Evolutionary conservation across 495 filamentous ascomycete genomes (phyloP).

Genomic region (Penicillium ucsense): DNA sequence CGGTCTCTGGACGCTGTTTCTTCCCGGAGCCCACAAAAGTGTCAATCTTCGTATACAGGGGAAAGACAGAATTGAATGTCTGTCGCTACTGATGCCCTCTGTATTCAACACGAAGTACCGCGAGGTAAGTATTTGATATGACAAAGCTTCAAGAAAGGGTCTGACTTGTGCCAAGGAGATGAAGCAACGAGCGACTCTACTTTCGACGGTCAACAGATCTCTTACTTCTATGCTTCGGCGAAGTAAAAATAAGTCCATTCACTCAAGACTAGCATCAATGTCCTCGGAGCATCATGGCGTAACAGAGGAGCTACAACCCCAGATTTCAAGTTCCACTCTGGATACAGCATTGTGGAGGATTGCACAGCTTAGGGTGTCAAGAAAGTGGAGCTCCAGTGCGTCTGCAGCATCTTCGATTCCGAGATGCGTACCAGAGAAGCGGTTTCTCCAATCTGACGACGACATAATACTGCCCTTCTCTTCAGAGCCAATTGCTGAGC

Average conservation of each 20-base stretch:
- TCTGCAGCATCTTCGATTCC: not conserved
- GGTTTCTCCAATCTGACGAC: not conserved
- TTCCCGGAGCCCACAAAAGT: slow-evolving; percentile 1
- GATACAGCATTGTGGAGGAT: slow-evolving; percentile 20
- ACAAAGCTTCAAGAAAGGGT: too few species aligned
- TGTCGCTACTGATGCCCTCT: slow-evolving; percentile 22
- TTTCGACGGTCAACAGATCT: slow-evolving; percentile 27
- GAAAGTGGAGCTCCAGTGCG: slow-evolving; percentile 1
- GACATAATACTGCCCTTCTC: not conserved
- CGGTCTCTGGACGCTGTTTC: slow-evolving; percentile 20
- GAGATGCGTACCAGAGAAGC: not conserved
- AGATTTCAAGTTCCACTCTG: slow-evolving; percentile 4
- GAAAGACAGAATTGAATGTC: slow-evolving; percentile 5
- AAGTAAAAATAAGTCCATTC: slow-evolving; percentile 1
- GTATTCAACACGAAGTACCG: slow-evolving; percentile 28
- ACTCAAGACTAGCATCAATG: too few species aligned
- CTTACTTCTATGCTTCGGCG: slow-evolving; percentile 20
- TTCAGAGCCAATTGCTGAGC: not conserved
- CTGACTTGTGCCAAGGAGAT: slow-evolving; percentile 23
- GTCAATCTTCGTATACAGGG: slow-evolving; percentile 1
- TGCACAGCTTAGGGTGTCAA: slow-evolving; percentile 16
- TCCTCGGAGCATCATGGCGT: too few species aligned
- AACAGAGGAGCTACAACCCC: not conserved
- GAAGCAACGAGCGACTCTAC: slow-evolving; percentile 26
- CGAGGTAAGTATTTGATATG: slow-evolving; percentile 14